Evolutionary conservation across 2,329 filamentous ascomycete genomes (phyloP).

Genomic region (Neodidymelliopsis sp.): DNA sequence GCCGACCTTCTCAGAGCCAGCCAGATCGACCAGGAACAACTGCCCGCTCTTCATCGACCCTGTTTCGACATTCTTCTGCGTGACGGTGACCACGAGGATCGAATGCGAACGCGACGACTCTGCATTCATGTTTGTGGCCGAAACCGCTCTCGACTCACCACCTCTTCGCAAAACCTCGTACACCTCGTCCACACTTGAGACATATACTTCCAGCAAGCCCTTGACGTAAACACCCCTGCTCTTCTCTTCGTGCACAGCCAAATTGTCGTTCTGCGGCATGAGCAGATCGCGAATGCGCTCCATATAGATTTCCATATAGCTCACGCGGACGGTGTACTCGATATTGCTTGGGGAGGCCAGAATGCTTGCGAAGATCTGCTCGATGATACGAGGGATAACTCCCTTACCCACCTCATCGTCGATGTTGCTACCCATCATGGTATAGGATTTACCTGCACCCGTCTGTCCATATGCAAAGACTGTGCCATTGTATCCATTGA

Average conservation of each 20-base stretch:
- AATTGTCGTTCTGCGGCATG: slow-evolving; percentile 90
- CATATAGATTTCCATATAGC: slow-evolving; percentile 99
- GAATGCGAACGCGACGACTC: slow-evolving; percentile 98
- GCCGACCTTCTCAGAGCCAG: slow-evolving; percentile 97
- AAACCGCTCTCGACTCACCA: slow-evolving; percentile 87
- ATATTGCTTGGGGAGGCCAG: slow-evolving; percentile 90
- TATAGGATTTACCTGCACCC: slow-evolving; percentile 97
- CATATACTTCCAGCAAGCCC: slow-evolving; percentile 91
- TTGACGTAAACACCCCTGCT: slow-evolving; percentile 96
- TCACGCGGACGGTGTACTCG: slow-evolving; percentile 98
- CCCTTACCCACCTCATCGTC: slow-evolving; percentile 87
- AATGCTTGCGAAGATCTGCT: slow-evolving; percentile 97
- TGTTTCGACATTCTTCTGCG: slow-evolving; percentile 96
- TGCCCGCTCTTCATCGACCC: slow-evolving; percentile 96
- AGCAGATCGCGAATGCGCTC: slow-evolving; percentile 95
- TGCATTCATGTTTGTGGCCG: slow-evolving; percentile 98
- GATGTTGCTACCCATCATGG: slow-evolving; percentile 97
- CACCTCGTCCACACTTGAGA: slow-evolving; percentile 93
- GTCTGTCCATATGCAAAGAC: slow-evolving; percentile 99
- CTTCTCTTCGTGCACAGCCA: slow-evolving; percentile 98
- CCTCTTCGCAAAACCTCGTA: slow-evolving; percentile 96
- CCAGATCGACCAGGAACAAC: slow-evolving; percentile 96
- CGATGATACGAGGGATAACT: slow-evolving; percentile 95
- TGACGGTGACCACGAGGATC: slow-evolving; percentile 96
- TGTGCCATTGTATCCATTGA: slow-evolving; percentile 99